Base-by-base conservation (phyloP, 164 flowering plant species). In the Hamamelis virginiana region DNA sequence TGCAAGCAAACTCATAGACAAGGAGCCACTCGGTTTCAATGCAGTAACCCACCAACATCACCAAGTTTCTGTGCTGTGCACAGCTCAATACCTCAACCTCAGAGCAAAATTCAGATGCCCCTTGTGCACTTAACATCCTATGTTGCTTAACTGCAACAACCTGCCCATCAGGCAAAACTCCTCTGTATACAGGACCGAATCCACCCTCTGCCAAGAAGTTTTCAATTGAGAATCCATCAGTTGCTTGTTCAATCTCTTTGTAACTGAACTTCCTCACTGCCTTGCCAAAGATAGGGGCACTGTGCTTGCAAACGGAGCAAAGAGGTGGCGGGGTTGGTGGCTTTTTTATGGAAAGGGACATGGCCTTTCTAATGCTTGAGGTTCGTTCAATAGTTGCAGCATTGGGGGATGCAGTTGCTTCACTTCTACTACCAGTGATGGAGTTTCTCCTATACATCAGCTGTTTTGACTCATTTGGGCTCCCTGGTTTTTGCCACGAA, bases 81-180 rank as follows among this genome's bases (percentile, higher is more conserved):
- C 87, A 82, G 72, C 85, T 84, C 70, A 84, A 46, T 23, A 78
- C 82, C 72, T 82, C 85, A 64, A 82, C 80, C 59, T 82, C 81
- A 0, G 84, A 50, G 58, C 82, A 76, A 66, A 84, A 84, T 50
- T 84, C 85, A 1, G 73, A 71, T 15, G 77, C 85, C 44, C 83
- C 82, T 51, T 81, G 82, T 44, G 83, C 78, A 68, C 83, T 80
- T 47, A 72, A 59, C 56, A 65, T 9, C 62, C 61, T 80, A 26
- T 76, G 80, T 47, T 78, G 79, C 78, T 84, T 84, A 60, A 84
- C 85, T 0, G 85, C 84, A 44, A 84, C 78, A 25, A 74, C 81
- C 62, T 80, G 85, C 4, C 85, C 84, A 69, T 84, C 82, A 0
- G 75, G 62, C 72, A 82, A 52, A 62, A 77, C 78, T 14, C 85